Evolutionary conservation across 1,139 yeast genomes (phyloP), one percentile per base, ranked within the genome.

Genomic region (Saccharomyces hybrid): DNA sequence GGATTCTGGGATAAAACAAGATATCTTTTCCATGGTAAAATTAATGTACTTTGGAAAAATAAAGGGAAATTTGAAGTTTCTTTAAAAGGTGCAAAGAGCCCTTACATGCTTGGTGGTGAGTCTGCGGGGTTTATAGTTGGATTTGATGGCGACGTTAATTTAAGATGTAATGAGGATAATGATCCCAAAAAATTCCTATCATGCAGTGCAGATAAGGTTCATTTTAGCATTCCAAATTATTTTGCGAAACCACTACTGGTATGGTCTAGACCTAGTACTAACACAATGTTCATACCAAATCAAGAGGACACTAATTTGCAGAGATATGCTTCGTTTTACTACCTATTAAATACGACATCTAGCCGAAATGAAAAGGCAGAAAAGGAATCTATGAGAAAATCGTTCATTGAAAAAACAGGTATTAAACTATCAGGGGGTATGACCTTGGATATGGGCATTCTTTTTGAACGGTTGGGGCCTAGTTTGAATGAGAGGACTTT

Each of bases 1-100:
- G 98, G 98, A 0, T 86, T 70, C 73, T 88, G 79, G 99, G 90
- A 84, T 66, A 84, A 84, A 63, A 71, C 83, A n/a, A 69, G 90
- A 49, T 74, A 81, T 21, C 74, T 80, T 21, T 72, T 83, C 58
- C 90, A 84, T 67, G 85, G 86, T 0, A 73, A 80, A 21, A 61
- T 81, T 47, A 66, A 66, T 5, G 70, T 83, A 52, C 66, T 70
- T 8, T 80, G 85, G 80, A 69, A 72, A 24, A 73, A 81, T 47
- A 74, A 78, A 1, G 81, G 83, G 12, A 79, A 78, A 12, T 74
- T 86, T 50, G 81, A 82, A 58, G 78, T 84, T 4, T 78, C 82
- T 1, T 74, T 86, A 57, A 73, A 74, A 55, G 89, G 96, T 14
- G 82, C 95, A 0, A 76, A 81, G 54, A 80, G 83, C 62, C 99